Conservation (phyloP, 495 filamentous ascomycete genomes). For the Annulohypoxylon bovei region DNA sequence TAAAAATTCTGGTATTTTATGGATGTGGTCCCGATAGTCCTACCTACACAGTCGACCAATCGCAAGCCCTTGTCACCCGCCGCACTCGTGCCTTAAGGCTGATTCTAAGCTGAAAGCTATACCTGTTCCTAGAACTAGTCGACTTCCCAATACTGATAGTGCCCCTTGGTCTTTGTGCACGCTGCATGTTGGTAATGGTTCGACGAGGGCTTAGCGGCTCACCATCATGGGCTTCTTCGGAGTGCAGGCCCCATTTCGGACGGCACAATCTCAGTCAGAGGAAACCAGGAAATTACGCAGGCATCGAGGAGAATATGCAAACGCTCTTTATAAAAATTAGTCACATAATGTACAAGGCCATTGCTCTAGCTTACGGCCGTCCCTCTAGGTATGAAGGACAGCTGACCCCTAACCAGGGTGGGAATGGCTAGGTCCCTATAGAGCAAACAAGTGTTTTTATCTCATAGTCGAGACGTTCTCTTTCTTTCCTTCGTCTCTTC, state of each 20-base stretch:
- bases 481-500: constrained; percentile 24
- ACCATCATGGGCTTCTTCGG: constrained; percentile 22
- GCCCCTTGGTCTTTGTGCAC: not conserved
- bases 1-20: constrained; percentile 14
- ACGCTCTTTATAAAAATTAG: constrained; percentile 7
- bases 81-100: not conserved
- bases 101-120: constrained; percentile 31
- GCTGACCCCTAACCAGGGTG: not conserved
- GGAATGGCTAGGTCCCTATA: constrained; percentile 1
- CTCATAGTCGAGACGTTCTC: constrained; percentile 3
- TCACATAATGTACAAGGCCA: constrained; percentile 17
- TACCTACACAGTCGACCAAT: constrained; percentile 18
- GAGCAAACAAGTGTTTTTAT: constrained; percentile 14
- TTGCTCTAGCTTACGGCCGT: constrained; percentile 12
- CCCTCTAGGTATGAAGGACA: constrained; percentile 15
- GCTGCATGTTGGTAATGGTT: constrained; percentile 1
- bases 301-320: not conserved
- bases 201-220: constrained; percentile 1
- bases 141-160: constrained; percentile 21
- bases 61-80: not conserved
- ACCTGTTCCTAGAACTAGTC: constrained; percentile 32
- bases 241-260: constrained; percentile 23
- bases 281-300: constrained; percentile 24
- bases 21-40: constrained; percentile 7
- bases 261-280: not conserved